Evolutionary conservation across 176 grass and related monocot genomes (phyloP), one percentile per base, ranked within the genome.

Genomic region (Pharus latifolius): DNA sequence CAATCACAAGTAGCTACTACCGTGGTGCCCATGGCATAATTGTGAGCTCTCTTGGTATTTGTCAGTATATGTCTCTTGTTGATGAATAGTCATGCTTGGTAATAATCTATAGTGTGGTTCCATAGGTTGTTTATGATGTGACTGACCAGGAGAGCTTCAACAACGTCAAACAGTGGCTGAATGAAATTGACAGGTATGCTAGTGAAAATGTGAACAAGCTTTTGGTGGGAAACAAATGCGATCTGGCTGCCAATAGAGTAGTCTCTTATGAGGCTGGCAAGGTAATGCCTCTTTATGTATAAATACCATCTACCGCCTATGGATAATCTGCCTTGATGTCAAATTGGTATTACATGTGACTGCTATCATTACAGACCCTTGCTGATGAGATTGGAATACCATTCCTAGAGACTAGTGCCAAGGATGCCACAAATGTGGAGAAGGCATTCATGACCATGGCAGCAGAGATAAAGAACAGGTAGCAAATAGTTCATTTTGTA

Each of bases 181-280:
- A 82, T 19, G 87, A 90, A 76, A 90, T 90, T 41, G 87, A 90
- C 38, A 77, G 87, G 48, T 85, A 90, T 28, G 87, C 87, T 20
- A 85, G 82, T 71, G 87, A 90, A 56, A 90, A 85, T 79, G 87
- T 90, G 50, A 90, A 85, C 78, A 90, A 85, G 69, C 87, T 90
- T 79, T 69, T 90, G 78, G 78, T 90, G 49, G 87, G 82, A 22
- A 90, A 90, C 69, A 90, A 90, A 35, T 82, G 82, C 11, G 87
- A 90, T 18, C 37, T 90, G 51, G 64, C 68, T 75, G 87, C 72
- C 50, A 82, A 46, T 69, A 85, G 72, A 70, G 87, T 79, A 3
- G 87, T 90, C 53, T 79, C 87, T 12, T 90, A 82, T 17, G 87
- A 85, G 69, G 70, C 78, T 60, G 82, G 73, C 30, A 90, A 85